Conservation (phyloP, 1,139 yeast genomes). For the Debaryomyces robertsiae region DNA sequence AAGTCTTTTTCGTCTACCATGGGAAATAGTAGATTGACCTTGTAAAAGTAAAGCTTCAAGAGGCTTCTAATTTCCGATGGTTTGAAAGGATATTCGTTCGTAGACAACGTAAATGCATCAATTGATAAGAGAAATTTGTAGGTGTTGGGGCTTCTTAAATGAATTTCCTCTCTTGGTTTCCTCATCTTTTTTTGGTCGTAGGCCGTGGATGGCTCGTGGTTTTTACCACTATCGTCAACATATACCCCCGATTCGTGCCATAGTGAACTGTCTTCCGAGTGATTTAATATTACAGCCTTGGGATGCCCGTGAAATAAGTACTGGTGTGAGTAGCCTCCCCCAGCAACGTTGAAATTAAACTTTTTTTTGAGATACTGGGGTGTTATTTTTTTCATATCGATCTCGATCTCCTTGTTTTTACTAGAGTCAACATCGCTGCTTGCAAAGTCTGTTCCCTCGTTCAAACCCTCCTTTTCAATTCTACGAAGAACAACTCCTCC, state of each 20-base stretch:
- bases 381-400: conserved; percentile 16
- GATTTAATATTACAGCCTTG: conserved; percentile 26
- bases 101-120: conserved; percentile 38
- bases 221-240: conserved; percentile 15
- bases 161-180: conserved; percentile 14
- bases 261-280: conserved; percentile 23
- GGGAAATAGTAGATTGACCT: conserved; percentile 39
- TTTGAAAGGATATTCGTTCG: conserved; percentile 25
- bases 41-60: conserved; percentile 32
- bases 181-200: conserved; percentile 14
- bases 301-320: conserved; percentile 33
- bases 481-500: not conserved
- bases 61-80: conserved; percentile 25
- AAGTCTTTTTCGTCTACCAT: conserved; percentile 30
- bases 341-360: conserved; percentile 30
- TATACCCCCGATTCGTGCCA: conserved; percentile 36
- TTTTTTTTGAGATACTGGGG: conserved; percentile 26
- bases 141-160: conserved; percentile 19
- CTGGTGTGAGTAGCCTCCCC: conserved; percentile 24
- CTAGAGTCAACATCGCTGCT: not conserved
- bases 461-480: not conserved
- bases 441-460: not conserved
- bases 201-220: not conserved
- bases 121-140: conserved; percentile 28
- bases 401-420: not conserved